Base-by-base conservation (phyloP, 805 yeast species). In the Lachancea lanzarotensis region DNA sequence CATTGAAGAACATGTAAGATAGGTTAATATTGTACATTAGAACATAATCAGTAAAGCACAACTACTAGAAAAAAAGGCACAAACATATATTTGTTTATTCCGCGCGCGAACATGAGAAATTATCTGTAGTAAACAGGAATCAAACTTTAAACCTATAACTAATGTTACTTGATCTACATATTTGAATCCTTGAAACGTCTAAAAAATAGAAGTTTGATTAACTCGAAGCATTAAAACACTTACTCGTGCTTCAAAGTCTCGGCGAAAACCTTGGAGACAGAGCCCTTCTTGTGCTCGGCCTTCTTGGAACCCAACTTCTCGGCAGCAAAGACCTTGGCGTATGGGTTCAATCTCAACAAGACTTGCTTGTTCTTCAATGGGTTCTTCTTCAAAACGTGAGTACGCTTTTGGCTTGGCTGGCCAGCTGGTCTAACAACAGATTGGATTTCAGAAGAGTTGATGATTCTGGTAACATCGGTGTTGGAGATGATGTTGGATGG, bases 281-380 rank as follows among this genome's bases (percentile, higher is more conserved):
- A 83, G 69, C 72, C 73, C 63, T 76, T 75, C 66, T 74, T 69
- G 72, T 74, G 71, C 60, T 74, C 81, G 70, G 72, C 84, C 82
- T 86, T 86, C 69, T 73, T 74, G 60, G 90, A 81, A 67, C 95
- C 96, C 62, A 83, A 76, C 76, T 87, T 87, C 79, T 88, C 82
- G 73, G 84, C 89, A 66, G 95, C 69, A 78, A 82, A 91, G 65
- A 91, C 95, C 84, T 87, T 88, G 66, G 98, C 98, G 83, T 93
- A 93, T 62, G 99, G 99, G 96, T 93, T 93, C 74, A 93, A 84
- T 81, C 97, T 88, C 74, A 89, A 82, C 72, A 89, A 76, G 67
- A 90, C 91, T 79, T 88, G 95, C 83, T 88, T 90, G 97, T 93
- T 93, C 93, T 88, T 91, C 72, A 89, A 84, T 75, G 96, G 95